Evolutionary conservation across 148 eudicot species (phyloP), one percentile per base, ranked within the genome.

Genomic region (Polygonum maritimum): DNA sequence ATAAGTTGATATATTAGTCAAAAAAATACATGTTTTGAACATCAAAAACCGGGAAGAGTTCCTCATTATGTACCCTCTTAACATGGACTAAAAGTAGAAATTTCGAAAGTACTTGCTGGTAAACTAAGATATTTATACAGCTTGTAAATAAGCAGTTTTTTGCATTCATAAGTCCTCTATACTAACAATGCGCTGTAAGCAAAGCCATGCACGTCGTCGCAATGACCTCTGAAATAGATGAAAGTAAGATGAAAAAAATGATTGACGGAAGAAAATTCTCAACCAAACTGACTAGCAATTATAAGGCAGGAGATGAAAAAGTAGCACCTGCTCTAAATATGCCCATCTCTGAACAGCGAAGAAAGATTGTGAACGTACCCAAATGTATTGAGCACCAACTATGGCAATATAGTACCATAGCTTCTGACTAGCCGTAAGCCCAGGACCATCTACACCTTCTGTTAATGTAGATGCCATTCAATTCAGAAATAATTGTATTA

Each of bases 341-440:
- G 91, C 93, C 98, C 98, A 94, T 84, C 97, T 87, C 48, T 92
- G 91, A 69, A 92, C 92, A 80, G 97, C 92, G 74, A 97, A 94
- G 84, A 90, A 89, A 26, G 97, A 94, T 48, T 91, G 97, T 75
- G 91, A 75, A 13, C 97, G 97, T 48, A 94, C 81, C 95, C 94
- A 94, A 70, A 91, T 77, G 78, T 94, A 92, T 51, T 92, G 97
- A 77, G 93, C 96, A 79, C 97, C 96, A 65, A 92, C 98, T 51
- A 90, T 90, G 55, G 96, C 93, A 82, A 90, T 75, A 79, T 92
- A 94, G 85, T 94, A 94, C 93, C 89, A 94, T 41, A 94, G 69
- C 84, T 94, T 94, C 81, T 94, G 98, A 51, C 88, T 84, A 75
- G 82, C 82, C 9, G 96, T 90, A 47, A 92, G 91, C 49, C 97